Conservation (phyloP, 2,329 filamentous ascomycete species). For the Verticillium nubilum region DNA sequence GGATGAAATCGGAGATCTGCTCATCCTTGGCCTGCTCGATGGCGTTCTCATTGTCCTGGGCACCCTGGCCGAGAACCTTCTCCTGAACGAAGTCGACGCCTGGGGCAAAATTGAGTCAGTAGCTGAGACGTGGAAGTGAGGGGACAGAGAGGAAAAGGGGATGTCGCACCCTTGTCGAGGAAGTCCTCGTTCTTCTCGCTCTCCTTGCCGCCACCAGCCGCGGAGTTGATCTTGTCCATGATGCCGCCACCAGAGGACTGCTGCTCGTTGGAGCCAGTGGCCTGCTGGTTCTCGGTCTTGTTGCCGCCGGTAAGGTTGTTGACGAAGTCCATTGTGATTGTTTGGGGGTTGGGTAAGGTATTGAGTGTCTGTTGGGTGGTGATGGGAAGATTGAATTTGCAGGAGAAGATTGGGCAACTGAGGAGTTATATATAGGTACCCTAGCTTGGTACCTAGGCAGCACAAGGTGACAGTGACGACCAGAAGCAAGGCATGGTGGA, state of each 20-base stretch:
- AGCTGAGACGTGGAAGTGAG: not conserved
- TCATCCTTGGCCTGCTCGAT: constrained; percentile 81
- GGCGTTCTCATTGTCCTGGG: constrained; percentile 67
- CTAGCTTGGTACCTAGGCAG: too few relatives aligned
- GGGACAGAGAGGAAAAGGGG: not conserved
- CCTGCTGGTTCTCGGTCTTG: constrained; percentile 24
- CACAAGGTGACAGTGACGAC: not conserved
- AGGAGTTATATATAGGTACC: not conserved
- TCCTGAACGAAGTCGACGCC: constrained; percentile 76
- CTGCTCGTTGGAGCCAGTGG: constrained; percentile 23
- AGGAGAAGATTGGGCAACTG: not conserved
- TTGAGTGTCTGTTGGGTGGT: not conserved
- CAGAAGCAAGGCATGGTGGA: not conserved
- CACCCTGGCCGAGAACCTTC: constrained; percentile 62
- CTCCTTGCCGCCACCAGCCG: constrained; percentile 66
- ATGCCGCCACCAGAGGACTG: constrained; percentile 44
- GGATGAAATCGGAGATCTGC: constrained; percentile 68
- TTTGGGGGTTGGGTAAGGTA: not conserved
- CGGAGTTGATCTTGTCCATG: constrained; percentile 64
- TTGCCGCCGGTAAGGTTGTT: constrained; percentile 43
- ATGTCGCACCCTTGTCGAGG: constrained; percentile 67
- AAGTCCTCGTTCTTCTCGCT: constrained; percentile 78
- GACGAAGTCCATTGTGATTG: constrained; percentile 47
- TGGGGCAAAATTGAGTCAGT: constrained; percentile 26
- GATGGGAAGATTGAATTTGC: too few relatives aligned